A percentile compares a stretch with the other conserved stretches of the same genome.
Evolutionary conservation across 495 filamentous ascomycete species (phyloP).

Genomic region (Podospora pseudoanserina): DNA sequence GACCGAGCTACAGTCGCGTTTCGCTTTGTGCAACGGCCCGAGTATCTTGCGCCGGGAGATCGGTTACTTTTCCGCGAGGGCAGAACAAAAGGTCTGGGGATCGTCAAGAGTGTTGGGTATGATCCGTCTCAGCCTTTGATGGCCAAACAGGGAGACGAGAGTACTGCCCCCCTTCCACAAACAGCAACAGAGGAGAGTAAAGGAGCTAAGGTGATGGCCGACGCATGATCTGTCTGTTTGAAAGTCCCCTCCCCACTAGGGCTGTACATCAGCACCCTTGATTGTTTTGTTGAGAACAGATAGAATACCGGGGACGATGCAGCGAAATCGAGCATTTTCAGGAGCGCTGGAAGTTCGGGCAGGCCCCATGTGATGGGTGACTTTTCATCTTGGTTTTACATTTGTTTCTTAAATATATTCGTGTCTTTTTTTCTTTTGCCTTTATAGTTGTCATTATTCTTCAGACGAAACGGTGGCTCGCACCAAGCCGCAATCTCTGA

Average conservation of each 20-base stretch:
- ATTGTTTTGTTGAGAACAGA: not conserved
- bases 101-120: constrained; percentile 89
- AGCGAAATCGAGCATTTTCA: not conserved
- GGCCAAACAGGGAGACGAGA: constrained; percentile 25
- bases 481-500: no score
- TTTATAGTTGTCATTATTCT: not conserved
- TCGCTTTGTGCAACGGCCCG: constrained; percentile 91
- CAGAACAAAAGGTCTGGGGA: constrained; percentile 90
- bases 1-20: constrained; percentile 92
- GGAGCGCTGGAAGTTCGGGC: not conserved
- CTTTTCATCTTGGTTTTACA: not conserved
- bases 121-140: constrained; percentile 53
- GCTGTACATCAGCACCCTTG: not conserved
- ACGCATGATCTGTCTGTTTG: not conserved
- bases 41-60: constrained; percentile 86
- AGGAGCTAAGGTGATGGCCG: not conserved
- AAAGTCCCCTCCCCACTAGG: not conserved
- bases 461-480: no score
- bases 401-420: not conserved
- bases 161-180: not conserved
- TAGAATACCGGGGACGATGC: not conserved
- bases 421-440: not conserved
- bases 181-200: not conserved
- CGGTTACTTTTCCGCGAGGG: constrained; percentile 91
- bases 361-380: not conserved